These are phyloP conservation scores for Leccinum variicolor DNA, from an alignment of 768 basidiomycete species.

Conservation along the genomic window DNA sequence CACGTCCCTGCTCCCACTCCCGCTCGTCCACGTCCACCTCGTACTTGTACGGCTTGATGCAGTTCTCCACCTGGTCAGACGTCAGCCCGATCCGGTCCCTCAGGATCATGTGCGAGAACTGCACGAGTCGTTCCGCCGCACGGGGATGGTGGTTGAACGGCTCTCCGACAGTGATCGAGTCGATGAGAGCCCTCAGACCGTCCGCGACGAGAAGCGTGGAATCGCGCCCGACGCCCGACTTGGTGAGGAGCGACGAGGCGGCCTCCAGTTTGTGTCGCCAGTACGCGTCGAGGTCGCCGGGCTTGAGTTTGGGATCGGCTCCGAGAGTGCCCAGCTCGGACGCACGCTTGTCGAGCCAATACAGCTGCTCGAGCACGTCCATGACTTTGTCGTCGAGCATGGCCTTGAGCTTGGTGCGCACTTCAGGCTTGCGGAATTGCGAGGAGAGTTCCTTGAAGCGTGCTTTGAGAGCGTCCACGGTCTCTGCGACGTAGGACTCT, in stretches of 20 bases:
- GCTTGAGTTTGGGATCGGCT: slow-evolving; percentile 63
- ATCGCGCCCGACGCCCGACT: slow-evolving; percentile 93
- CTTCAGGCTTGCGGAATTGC: slow-evolving; percentile 85
- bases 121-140: slow-evolving; percentile 83
- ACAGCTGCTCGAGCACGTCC: slow-evolving; percentile 95
- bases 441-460: slow-evolving; percentile 83
- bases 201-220: slow-evolving; percentile 94
- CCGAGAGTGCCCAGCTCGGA: slow-evolving; percentile 70
- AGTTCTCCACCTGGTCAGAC: slow-evolving; percentile 99
- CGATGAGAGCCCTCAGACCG: slow-evolving; percentile 84
- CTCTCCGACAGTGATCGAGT: slow-evolving; percentile 82
- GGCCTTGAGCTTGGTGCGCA: slow-evolving; percentile 82
- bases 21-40: slow-evolving; percentile 91
- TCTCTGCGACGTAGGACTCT: slow-evolving; percentile 97
- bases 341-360: slow-evolving; percentile 91
- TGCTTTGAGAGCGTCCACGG: slow-evolving; percentile 87
- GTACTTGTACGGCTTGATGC: slow-evolving; percentile 99
- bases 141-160: slow-evolving; percentile 90
- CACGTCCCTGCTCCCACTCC: slow-evolving; percentile 89
- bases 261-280: slow-evolving; percentile 98
- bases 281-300: slow-evolving; percentile 80
- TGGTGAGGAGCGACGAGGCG: slow-evolving; percentile 88
- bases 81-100: slow-evolving; percentile 91
- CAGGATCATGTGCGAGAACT: slow-evolving; percentile 91
- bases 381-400: slow-evolving; percentile 97